A percentile compares a stretch with the other conserved stretches of the same genome.
Evolutionary conservation across 176 grass and related monocot genomes (phyloP).

Genomic region (Zoysia japonica): DNA sequence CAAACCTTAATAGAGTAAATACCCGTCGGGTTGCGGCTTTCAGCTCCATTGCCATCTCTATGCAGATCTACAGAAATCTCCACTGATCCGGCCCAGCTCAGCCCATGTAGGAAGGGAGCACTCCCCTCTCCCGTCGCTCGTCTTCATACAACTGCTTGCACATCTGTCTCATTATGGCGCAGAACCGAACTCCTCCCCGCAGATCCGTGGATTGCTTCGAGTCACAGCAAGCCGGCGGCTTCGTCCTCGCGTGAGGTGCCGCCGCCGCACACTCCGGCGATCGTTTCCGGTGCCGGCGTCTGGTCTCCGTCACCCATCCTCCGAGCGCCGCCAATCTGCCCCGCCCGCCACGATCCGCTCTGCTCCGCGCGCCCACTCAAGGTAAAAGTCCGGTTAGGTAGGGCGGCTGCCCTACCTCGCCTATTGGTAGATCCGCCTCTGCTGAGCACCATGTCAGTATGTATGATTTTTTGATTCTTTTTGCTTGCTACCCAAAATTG

Average conservation of each 20-base stretch:
- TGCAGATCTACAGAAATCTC: neutral
- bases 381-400: too few species aligned
- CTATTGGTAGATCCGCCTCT: too few species aligned
- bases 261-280: neutral
- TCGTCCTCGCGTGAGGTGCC: neutral
- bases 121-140: neutral
- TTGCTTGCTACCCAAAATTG: too few species aligned
- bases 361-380: too few species aligned
- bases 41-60: too few species aligned
- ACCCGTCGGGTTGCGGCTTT: too few species aligned
- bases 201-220: slow-evolving; percentile 12
- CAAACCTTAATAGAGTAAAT: too few species aligned
- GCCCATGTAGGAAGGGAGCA: neutral
- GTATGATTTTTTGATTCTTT: too few species aligned
- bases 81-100: neutral
- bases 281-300: neutral
- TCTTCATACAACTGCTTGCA: neutral
- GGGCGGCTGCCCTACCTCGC: too few species aligned
- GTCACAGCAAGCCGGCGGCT: neutral
- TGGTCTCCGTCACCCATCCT: neutral
- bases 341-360: too few species aligned
- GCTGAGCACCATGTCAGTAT: too few species aligned
- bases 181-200: slow-evolving; percentile 1
- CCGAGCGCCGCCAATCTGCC: too few species aligned
- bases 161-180: neutral